Evolutionary conservation across 2,329 filamentous ascomycete species (phyloP).

Genomic region (Alternaria novae-zelandiae): DNA sequence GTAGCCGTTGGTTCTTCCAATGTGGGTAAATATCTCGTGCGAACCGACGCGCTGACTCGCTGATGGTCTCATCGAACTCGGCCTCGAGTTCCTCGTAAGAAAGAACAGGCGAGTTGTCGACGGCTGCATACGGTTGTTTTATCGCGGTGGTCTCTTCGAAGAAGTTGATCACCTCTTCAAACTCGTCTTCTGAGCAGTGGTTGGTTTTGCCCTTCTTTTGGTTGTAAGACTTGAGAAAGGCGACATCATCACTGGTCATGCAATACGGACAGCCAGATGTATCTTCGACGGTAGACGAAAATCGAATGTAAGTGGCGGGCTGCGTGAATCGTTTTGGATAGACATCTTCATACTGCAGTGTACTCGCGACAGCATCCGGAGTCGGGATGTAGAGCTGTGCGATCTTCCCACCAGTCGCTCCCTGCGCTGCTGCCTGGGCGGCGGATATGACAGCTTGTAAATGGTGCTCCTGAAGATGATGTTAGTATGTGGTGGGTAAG

Average conservation of each 20-base stretch:
- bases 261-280: slow-evolving; percentile 90
- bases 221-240: slow-evolving; percentile 84
- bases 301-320: slow-evolving; percentile 93
- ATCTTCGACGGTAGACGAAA: slow-evolving; percentile 97
- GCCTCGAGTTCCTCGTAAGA: slow-evolving; percentile 65
- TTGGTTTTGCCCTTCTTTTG: slow-evolving; percentile 68
- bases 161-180: slow-evolving; percentile 92
- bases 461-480: slow-evolving; percentile 79
- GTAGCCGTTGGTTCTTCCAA: slow-evolving; percentile 77
- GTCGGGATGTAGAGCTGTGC: slow-evolving; percentile 71
- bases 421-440: slow-evolving; percentile 61
- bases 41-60: slow-evolving; percentile 62
- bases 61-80: slow-evolving; percentile 66
- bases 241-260: slow-evolving; percentile 89
- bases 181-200: slow-evolving; percentile 84
- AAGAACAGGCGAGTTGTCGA: slow-evolving; percentile 84
- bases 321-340: slow-evolving; percentile 82
- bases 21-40: slow-evolving; percentile 86
- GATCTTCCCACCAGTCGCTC: slow-evolving; percentile 61
- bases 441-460: slow-evolving; percentile 82
- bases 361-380: slow-evolving; percentile 67
- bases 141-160: slow-evolving; percentile 86
- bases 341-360: slow-evolving; percentile 84
- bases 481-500: slow-evolving; percentile 23
- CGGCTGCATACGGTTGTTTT: slow-evolving; percentile 85